Percentiles rank a stretch among this genome's conserved stretches.
These are phyloP conservation scores for Plasmodium berghei DNA, from an alignment of 169 alveolate species.

Conservation along the genomic window DNA sequence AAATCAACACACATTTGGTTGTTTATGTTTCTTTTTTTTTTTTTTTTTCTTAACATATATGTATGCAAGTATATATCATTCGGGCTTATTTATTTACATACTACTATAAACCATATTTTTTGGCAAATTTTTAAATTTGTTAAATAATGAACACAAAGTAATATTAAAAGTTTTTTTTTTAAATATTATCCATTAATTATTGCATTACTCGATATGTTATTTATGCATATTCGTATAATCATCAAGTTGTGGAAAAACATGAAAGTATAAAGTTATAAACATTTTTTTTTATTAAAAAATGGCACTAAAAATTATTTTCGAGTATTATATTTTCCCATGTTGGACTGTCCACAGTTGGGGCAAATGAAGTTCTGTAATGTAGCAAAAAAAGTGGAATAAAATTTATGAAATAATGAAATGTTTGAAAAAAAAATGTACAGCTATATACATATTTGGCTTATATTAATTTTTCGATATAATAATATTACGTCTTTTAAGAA, in stretches of 20 bases:
- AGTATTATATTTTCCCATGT: conserved; percentile 45
- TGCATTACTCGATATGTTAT: background rate
- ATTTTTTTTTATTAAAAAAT: background rate
- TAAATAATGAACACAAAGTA: background rate
- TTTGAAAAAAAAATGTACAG: background rate
- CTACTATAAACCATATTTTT: too few species aligned
- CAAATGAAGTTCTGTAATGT: conserved; percentile 38
- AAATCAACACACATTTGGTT: too few species aligned
- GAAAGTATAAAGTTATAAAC: background rate
- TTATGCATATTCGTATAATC: background rate
- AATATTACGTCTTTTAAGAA: conserved; percentile 80
- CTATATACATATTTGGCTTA: background rate
- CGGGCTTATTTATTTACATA: too few species aligned
- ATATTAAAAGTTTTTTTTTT: too few species aligned
- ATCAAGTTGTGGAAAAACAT: background rate
- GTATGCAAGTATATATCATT: too few species aligned
- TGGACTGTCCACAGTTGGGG: conserved; percentile 63
- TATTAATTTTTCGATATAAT: background rate
- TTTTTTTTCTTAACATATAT: too few species aligned
- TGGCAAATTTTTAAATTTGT: conserved; percentile 13
- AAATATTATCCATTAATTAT: background rate
- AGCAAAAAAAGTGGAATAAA: background rate
- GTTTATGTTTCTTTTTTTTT: too few species aligned
- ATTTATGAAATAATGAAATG: background rate
- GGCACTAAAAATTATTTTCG: conserved; percentile 6